Conservation (phyloP, 306 rosid genomes). For the Cucurbita argyrosperma region DNA sequence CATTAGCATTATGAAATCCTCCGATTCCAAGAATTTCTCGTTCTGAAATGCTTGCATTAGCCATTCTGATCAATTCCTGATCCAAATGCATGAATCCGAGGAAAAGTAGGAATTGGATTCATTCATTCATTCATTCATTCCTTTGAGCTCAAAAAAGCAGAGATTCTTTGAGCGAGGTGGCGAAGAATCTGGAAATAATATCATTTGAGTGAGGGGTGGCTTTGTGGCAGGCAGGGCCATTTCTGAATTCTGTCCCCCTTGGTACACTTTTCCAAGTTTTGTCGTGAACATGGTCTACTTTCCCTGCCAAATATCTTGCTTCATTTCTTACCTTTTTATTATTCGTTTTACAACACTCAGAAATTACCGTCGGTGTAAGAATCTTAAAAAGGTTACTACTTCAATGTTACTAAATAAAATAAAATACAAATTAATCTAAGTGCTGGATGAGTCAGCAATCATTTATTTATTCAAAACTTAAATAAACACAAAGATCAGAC, state of each 20-base stretch:
- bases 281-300: neutral
- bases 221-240: neutral
- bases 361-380: too few relatives aligned
- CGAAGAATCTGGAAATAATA: neutral
- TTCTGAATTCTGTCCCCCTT: neutral
- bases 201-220: neutral
- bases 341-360: too few relatives aligned
- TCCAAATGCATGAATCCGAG: neutral
- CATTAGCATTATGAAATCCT: neutral
- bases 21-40: neutral
- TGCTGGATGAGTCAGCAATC: neutral
- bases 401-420: neutral
- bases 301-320: neutral
- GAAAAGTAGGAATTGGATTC: neutral
- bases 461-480: too few relatives aligned
- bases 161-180: neutral
- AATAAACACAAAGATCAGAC: neutral
- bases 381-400: neutral
- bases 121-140: neutral
- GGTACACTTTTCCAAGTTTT: neutral
- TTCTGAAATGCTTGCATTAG: neutral
- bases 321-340: neutral
- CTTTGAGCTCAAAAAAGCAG: neutral
- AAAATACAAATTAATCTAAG: neutral
- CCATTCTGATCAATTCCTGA: conserved; percentile 1